A percentile compares a stretch with the other conserved stretches of the same genome.
These are phyloP conservation scores for Euryodendron excelsum DNA, from an alignment of 148 eudicot species.

Conservation along the genomic window DNA sequence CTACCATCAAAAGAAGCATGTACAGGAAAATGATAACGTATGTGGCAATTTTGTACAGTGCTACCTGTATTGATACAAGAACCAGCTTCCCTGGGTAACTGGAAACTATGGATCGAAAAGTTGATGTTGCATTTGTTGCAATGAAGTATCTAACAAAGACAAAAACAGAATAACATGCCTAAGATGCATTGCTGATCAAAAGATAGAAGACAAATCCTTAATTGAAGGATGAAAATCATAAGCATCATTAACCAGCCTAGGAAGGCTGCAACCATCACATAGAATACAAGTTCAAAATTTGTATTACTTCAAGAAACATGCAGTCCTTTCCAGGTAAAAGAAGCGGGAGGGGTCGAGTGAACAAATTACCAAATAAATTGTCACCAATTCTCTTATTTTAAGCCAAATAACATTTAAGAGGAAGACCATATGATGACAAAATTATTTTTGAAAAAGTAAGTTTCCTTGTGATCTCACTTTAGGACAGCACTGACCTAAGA, in stretches of 20 bases:
- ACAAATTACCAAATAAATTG: not conserved
- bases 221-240: not conserved
- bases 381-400: not conserved
- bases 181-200: not conserved
- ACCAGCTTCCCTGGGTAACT: constrained; percentile 68
- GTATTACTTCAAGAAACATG: not conserved
- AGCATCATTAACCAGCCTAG: not conserved
- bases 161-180: not conserved
- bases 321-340: not conserved
- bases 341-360: not conserved
- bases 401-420: not conserved
- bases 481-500: not conserved
- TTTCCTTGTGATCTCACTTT: not conserved
- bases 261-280: not conserved
- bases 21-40: not conserved
- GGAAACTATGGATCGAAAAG: constrained; percentile 62
- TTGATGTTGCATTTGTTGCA: constrained; percentile 80
- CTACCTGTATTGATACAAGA: constrained; percentile 85
- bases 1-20: not conserved
- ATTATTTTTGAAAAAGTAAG: not conserved
- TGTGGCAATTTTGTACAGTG: not conserved
- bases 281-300: constrained; percentile 7
- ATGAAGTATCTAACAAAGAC: constrained; percentile 51
- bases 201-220: not conserved
- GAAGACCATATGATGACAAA: not conserved